phyloP scores from a whole-genome alignment of 140 eudicot genomes.

The Cichorium intybus region DNA sequence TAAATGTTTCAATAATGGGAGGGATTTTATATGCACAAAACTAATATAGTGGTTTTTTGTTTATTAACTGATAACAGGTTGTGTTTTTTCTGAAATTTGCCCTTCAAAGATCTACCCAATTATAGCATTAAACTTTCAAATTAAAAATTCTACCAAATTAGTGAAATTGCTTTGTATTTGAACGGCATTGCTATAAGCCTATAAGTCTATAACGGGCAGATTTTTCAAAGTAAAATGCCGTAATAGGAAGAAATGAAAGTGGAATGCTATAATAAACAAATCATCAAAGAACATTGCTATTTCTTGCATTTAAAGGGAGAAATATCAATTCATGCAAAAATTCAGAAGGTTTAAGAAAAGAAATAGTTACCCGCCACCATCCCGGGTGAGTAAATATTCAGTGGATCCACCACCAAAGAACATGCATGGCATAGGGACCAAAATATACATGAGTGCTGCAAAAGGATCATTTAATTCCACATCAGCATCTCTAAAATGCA shows the following conservation, averaged over 20 bases:
- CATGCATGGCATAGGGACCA: constrained; percentile 97
- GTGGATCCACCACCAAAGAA: constrained; percentile 99
- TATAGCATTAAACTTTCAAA: too few relatives aligned
- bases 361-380: constrained; percentile 87
- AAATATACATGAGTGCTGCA: constrained; percentile 93
- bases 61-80: too few relatives aligned
- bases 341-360: neutral
- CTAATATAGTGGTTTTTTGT: too few relatives aligned
- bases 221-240: too few relatives aligned
- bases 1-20: too few relatives aligned
- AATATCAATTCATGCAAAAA: neutral
- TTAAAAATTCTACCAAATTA: too few relatives aligned
- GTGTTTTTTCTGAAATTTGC: too few relatives aligned
- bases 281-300: neutral
- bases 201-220: too few relatives aligned
- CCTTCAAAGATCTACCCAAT: too few relatives aligned
- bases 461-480: constrained; percentile 18
- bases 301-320: neutral
- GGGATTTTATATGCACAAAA: too few relatives aligned
- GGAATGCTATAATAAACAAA: neutral
- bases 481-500: neutral
- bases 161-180: too few relatives aligned
- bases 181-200: too few relatives aligned
- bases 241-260: neutral
- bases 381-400: constrained; percentile 80